Conservation (phyloP, 306 rosid genomes). For the Vachellia pachyceras region DNA sequence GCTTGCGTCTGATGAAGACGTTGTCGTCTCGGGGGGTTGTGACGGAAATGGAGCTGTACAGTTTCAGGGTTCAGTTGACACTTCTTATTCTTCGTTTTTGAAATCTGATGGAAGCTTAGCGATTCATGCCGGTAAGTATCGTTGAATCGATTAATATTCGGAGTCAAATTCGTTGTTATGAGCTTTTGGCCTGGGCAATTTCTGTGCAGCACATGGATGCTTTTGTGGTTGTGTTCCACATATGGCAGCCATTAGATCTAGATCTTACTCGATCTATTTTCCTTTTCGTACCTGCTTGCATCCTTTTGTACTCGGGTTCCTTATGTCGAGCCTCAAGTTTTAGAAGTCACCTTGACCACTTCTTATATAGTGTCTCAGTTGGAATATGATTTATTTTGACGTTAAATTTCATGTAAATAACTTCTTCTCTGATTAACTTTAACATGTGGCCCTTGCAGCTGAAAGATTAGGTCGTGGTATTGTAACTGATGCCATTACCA, state of each 20-base stretch:
- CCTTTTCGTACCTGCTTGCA: not conserved
- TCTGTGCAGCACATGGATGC: too few species aligned
- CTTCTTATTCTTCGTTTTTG: conserved; percentile 65
- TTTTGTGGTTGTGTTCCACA: not conserved
- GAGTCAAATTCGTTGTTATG: too few species aligned
- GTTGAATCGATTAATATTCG: not conserved
- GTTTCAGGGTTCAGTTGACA: conserved; percentile 39
- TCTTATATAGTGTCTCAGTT: not conserved
- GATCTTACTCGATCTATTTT: not conserved
- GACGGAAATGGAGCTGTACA: conserved; percentile 56
- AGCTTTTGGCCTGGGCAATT: not conserved
- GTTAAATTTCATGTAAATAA: conserved; percentile 20
- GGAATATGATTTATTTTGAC: not conserved
- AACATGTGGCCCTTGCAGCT: conserved; percentile 48
- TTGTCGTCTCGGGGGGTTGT: conserved; percentile 41
- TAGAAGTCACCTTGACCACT: not conserved
- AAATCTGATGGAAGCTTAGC: conserved; percentile 72
- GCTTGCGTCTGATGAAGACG: conserved; percentile 51
- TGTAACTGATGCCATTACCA: conserved; percentile 86
- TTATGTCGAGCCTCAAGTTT: not conserved
- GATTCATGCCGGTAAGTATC: conserved; percentile 79
- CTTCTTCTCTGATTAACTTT: conserved; percentile 34
- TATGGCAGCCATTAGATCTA: not conserved
- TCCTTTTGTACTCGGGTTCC: conserved; percentile 1
- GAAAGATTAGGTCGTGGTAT: conserved; percentile 92